These are phyloP conservation scores for Pseudogymnoascus sp. DNA, from an alignment of 2,329 filamentous ascomycete species.

Conservation along the genomic window DNA sequence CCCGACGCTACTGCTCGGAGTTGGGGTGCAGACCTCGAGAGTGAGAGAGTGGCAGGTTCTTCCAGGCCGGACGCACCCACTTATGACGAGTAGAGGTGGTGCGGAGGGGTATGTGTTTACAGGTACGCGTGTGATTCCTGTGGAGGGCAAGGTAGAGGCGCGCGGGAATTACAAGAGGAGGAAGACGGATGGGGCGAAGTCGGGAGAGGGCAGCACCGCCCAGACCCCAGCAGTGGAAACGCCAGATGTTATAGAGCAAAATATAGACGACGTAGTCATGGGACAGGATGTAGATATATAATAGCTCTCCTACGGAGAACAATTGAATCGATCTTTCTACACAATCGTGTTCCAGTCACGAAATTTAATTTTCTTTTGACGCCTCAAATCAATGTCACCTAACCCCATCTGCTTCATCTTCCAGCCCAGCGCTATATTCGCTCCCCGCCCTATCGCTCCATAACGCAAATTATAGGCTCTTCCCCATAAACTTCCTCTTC, in stretches of 20 bases:
- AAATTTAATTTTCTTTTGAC: constrained; percentile 8
- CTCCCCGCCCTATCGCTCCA: not conserved
- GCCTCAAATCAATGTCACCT: not conserved
- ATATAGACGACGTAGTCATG: not conserved
- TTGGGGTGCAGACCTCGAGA: constrained; percentile 72
- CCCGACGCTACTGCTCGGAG: constrained; percentile 72
- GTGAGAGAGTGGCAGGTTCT: constrained; percentile 83
- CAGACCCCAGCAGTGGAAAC: not conserved
- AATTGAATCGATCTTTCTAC: not conserved
- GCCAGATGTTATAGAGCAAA: constrained; percentile 3
- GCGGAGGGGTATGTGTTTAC: constrained; percentile 89
- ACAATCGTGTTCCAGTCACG: not conserved
- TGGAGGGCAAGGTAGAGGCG: constrained; percentile 72
- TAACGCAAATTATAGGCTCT: constrained; percentile 55
- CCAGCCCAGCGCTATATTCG: not conserved
- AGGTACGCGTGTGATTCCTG: constrained; percentile 71
- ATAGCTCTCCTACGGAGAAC: constrained; percentile 4
- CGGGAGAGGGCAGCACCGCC: not conserved
- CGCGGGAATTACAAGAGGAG: constrained; percentile 58
- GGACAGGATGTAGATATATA: constrained; percentile 7
- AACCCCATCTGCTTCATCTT: not conserved
- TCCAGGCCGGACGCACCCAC: constrained; percentile 82
- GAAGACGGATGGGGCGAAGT: constrained; percentile 15
- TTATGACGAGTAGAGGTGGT: constrained; percentile 85
- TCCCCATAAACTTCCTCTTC: constrained; percentile 99